Evolutionary conservation across 495 filamentous ascomycete species (phyloP).

Genomic region (Talaromyces stipitatus): DNA sequence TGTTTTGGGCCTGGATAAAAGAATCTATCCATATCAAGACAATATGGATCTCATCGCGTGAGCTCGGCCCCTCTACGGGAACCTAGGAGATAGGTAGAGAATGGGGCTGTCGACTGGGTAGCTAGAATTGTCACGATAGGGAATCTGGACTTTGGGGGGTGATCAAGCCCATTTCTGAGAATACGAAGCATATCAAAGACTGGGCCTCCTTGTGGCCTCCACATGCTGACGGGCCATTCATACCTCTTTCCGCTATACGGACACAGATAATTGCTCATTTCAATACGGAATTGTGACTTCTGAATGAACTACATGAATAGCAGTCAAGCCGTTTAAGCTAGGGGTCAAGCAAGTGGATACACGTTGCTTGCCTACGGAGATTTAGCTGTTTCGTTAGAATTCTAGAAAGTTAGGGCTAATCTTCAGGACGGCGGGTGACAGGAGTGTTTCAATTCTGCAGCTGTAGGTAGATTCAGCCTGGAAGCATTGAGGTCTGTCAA

Average conservation of each 20-base stretch:
- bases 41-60: not conserved
- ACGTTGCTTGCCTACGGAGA: not conserved
- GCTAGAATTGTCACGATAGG: not conserved
- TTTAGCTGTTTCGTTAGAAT: not conserved
- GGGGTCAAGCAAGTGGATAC: not conserved
- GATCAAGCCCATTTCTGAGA: not conserved
- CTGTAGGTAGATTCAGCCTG: not conserved
- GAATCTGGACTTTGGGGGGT: not conserved
- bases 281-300: not conserved
- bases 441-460: not conserved
- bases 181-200: not conserved
- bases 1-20: too few species aligned
- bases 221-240: not conserved
- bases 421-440: not conserved
- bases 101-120: not conserved
- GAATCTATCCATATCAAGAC: too few species aligned
- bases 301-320: too few species aligned
- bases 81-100: not conserved
- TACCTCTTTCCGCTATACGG: not conserved
- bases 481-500: not conserved
- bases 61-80: not conserved
- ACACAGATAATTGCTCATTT: not conserved
- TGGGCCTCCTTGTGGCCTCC: not conserved
- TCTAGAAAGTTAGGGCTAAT: not conserved
- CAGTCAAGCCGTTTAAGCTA: too few species aligned